A percentile compares a stretch with the other conserved stretches of the same genome.
phyloP scores from a whole-genome alignment of 208 protist species.

The Crithidia sp. region DNA sequence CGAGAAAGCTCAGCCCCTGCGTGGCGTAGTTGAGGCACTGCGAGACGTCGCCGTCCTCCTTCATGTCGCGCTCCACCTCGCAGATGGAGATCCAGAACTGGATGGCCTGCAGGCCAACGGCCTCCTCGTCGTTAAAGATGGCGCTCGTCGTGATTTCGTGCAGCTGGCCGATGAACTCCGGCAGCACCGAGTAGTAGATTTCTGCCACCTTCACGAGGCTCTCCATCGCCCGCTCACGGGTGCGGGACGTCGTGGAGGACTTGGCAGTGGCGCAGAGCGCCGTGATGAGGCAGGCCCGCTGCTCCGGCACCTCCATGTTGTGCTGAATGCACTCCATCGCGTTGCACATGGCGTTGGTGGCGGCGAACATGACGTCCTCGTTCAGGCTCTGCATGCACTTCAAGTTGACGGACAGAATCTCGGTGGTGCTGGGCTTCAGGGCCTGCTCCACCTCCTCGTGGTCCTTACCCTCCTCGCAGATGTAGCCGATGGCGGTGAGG shows the following conservation, averaged over 20 bases:
- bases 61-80: slow-evolving; percentile 93
- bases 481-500: slow-evolving; percentile 95
- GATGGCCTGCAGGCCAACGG: slow-evolving; percentile 94
- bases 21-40: slow-evolving; percentile 83
- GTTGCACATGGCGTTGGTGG: slow-evolving; percentile 94
- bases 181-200: slow-evolving; percentile 96
- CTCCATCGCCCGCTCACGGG: slow-evolving; percentile 91
- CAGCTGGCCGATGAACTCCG: slow-evolving; percentile 90
- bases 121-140: slow-evolving; percentile 92
- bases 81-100: slow-evolving; percentile 98
- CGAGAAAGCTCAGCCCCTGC: slow-evolving; percentile 81
- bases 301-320: slow-evolving; percentile 93
- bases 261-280: slow-evolving; percentile 83
- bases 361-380: slow-evolving; percentile 86
- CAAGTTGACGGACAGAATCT: slow-evolving; percentile 93
- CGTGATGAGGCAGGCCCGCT: slow-evolving; percentile 93
- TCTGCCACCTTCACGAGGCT: slow-evolving; percentile 94
- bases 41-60: slow-evolving; percentile 52
- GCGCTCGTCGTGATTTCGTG: slow-evolving; percentile 90
- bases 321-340: slow-evolving; percentile 95
- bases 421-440: slow-evolving; percentile 72
- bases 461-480: slow-evolving; percentile 96
- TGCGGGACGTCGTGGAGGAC: slow-evolving; percentile 44
- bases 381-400: slow-evolving; percentile 86
- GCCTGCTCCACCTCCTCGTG: slow-evolving; percentile 69